Evolutionary conservation across 2,329 filamentous ascomycete genomes (phyloP).

Genomic region (Cadophora malorum): DNA sequence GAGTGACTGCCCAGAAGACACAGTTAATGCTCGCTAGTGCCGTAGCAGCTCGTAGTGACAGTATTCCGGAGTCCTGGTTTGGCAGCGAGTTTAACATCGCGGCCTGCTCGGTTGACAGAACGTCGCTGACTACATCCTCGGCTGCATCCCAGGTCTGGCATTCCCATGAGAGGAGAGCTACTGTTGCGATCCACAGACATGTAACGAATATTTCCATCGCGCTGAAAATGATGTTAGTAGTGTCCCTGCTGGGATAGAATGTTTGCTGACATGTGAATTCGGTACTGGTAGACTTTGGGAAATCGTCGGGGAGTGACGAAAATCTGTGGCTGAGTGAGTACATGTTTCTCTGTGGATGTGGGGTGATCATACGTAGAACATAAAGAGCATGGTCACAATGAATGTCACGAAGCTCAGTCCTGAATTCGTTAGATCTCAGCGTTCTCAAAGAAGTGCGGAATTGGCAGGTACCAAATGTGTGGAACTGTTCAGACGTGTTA

Average conservation of each 20-base stretch:
- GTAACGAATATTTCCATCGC: constrained; percentile 22
- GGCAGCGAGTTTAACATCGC: constrained; percentile 21
- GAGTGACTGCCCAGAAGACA: constrained; percentile 15
- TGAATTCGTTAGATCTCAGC: background rate
- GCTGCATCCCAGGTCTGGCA: constrained; percentile 29
- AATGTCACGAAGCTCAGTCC: constrained; percentile 25
- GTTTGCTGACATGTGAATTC: constrained; percentile 24
- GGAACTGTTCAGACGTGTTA: constrained; percentile 3
- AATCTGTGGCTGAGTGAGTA: constrained; percentile 9
- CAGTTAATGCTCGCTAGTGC: constrained; percentile 15
- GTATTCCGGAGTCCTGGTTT: constrained; percentile 22
- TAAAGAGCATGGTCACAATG: constrained; percentile 25
- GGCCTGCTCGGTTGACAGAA: constrained; percentile 4
- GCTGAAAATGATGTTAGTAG: constrained; percentile 6
- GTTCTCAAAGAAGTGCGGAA: background rate
- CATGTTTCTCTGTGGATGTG: no score
- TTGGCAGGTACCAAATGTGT: constrained; percentile 16
- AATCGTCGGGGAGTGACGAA: constrained; percentile 20
- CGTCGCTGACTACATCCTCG: constrained; percentile 18
- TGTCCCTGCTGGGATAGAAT: background rate
- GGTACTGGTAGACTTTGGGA: constrained; percentile 24
- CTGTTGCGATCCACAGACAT: constrained; percentile 23
- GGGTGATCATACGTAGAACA: constrained; percentile 21
- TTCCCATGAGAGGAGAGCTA: constrained; percentile 28
- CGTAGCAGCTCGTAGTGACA: constrained; percentile 21